Conservation (phyloP, 2,329 filamentous ascomycete species). For the Colletotrichum sp. region DNA sequence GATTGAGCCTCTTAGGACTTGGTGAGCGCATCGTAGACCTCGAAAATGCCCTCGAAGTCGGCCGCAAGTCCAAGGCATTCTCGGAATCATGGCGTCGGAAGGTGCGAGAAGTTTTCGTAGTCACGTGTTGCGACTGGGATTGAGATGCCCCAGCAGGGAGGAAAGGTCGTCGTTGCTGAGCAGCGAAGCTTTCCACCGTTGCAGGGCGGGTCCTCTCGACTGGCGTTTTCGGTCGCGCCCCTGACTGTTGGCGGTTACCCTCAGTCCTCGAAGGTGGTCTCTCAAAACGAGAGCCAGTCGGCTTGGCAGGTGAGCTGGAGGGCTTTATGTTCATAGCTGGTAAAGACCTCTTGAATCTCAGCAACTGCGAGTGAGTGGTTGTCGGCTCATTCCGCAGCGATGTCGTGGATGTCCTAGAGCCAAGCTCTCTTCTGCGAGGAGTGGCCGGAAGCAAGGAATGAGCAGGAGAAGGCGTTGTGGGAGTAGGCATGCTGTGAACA, state of each 20-base stretch:
- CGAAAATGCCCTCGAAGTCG: conserved; percentile 62
- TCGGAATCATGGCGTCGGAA: conserved; percentile 87
- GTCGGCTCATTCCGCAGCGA: conserved; percentile 63
- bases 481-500: conserved; percentile 65
- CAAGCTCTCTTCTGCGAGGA: conserved; percentile 65
- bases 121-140: conserved; percentile 79
- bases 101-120: conserved; percentile 71
- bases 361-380: conserved; percentile 69
- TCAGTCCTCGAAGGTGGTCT: conserved; percentile 66
- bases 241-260: conserved; percentile 52
- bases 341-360: conserved; percentile 70
- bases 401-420: conserved; percentile 57
- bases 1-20: conserved; percentile 56
- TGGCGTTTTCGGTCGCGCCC: conserved; percentile 72
- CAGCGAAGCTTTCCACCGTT: conserved; percentile 54
- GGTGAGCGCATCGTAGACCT: conserved; percentile 64
- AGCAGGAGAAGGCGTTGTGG: conserved; percentile 62
- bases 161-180: conserved; percentile 72
- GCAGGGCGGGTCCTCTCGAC: conserved; percentile 61
- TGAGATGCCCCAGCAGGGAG: conserved; percentile 77
- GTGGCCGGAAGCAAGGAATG: conserved; percentile 61
- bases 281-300: conserved; percentile 52
- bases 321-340: conserved; percentile 56
- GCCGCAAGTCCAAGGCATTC: conserved; percentile 62
- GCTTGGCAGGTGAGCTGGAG: conserved; percentile 56